These are phyloP conservation scores for Excoecaria cochinchinensis DNA, from an alignment of 345 rosid genomes.

Conservation along the genomic window DNA sequence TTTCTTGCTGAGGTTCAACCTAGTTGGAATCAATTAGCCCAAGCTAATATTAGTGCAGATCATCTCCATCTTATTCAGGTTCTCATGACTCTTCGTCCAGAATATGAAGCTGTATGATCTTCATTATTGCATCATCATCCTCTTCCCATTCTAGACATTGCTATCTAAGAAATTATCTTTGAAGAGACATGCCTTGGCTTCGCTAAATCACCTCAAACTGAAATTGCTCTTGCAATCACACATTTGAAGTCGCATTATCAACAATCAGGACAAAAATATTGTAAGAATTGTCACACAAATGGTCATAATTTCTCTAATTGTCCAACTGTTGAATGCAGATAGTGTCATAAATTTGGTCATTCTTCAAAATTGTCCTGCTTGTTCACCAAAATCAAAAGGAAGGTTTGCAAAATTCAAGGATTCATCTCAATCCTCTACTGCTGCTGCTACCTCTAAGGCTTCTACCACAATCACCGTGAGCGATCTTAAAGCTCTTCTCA, in stretches of 20 bases:
- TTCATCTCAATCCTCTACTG: too few relatives aligned
- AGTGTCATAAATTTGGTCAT: not conserved
- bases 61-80: slow-evolving; percentile 20
- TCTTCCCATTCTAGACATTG: not conserved
- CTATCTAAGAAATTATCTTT: too few relatives aligned
- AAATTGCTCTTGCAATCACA: not conserved
- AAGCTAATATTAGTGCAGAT: not conserved
- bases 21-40: slow-evolving; percentile 1
- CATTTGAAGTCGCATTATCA: not conserved
- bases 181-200: not conserved
- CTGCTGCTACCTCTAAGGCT: too few relatives aligned
- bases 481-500: too few relatives aligned
- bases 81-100: slow-evolving; percentile 18
- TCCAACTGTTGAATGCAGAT: too few relatives aligned
- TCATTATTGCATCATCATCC: slow-evolving; percentile 3
- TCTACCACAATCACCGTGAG: too few relatives aligned
- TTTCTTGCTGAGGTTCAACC: slow-evolving; percentile 15
- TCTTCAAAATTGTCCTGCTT: not conserved
- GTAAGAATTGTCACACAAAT: too few relatives aligned
- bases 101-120: slow-evolving; percentile 3
- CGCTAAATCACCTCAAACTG: not conserved
- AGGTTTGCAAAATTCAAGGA: too few relatives aligned
- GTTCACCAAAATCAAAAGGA: not conserved
- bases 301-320: too few relatives aligned
- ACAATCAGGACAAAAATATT: not conserved